Evolutionary conservation across 495 filamentous ascomycete species (phyloP).

Genomic region (Patellaria atrata): DNA sequence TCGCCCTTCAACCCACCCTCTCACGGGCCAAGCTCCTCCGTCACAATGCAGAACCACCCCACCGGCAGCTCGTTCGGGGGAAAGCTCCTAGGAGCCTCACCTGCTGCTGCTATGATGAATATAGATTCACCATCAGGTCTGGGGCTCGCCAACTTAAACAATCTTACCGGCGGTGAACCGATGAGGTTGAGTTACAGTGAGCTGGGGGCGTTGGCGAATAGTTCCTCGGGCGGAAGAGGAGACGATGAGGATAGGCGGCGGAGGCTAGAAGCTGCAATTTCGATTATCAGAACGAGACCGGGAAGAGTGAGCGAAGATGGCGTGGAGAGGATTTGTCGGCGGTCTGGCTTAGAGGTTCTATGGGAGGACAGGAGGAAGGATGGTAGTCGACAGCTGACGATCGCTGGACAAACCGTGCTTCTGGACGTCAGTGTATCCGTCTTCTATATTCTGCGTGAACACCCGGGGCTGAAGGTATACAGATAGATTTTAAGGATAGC

Average conservation of each 20-base stretch:
- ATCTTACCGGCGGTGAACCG: constrained; percentile 16
- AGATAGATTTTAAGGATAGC: constrained; percentile 23
- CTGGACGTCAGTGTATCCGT: constrained; percentile 36
- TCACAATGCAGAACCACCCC: constrained; percentile 9
- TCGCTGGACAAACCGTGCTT: constrained; percentile 51
- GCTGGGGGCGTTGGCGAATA: constrained; percentile 17
- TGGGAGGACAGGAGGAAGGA: constrained; percentile 64
- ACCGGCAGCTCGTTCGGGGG: constrained; percentile 4
- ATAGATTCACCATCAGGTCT: constrained; percentile 20
- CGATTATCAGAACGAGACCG: constrained; percentile 25
- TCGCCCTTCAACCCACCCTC: constrained; percentile 15
- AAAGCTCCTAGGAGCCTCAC: constrained; percentile 13
- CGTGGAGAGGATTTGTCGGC: constrained; percentile 57
- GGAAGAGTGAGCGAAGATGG: constrained; percentile 62
- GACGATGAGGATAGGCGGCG: constrained; percentile 46
- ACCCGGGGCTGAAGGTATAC: constrained; percentile 32
- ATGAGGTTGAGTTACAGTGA: constrained; percentile 25
- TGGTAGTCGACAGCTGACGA: constrained; percentile 44
- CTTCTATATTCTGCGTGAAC: not conserved
- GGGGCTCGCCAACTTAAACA: constrained; percentile 8
- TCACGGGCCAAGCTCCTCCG: constrained; percentile 8
- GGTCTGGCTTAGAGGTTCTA: constrained; percentile 59
- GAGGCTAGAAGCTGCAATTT: constrained; percentile 39
- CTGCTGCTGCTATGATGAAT: constrained; percentile 15
- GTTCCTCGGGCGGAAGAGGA: constrained; percentile 14